Base-by-base conservation (phyloP, 495 filamentous ascomycete species). In the Rostrohypoxylon terebratum region DNA sequence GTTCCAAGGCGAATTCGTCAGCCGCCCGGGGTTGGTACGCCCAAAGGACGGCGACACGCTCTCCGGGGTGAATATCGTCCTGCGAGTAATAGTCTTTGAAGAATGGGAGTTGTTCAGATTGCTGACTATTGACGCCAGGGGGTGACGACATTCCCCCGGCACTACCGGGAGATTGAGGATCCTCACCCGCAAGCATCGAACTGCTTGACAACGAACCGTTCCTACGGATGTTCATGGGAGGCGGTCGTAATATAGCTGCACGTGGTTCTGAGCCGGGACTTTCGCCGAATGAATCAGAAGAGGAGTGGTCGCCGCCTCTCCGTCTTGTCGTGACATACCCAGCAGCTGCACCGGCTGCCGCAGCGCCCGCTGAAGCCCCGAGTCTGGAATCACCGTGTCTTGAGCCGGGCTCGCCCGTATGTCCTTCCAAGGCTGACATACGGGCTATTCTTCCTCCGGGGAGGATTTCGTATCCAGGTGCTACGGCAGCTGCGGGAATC, bases 41-140 rank as follows among this genome's bases (percentile, higher is more conserved):
- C 96, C 96, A 99, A 28, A 99, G 87, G 6, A 92, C 92, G 10
- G 96, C 87, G 28, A 99, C 96, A 63, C 90, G 91, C 75, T 98
- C 94, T 34, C 92, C 91, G 3, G 96, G 91, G 68, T 94, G 93
- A 68, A 99, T 97, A 71, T 98, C 94, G 76, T 98, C 95, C 72
- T 93, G 90, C 3, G 95, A 98, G 80, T 99, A 99, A 79, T 99
- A 99, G 76, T 99, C 96, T 75, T 97, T 97, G 89, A 99, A 99
- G 77, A 90, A 94, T 7, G 92, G 89, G 34, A 99, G 80, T 78
- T 97, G 96, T 83, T 99, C 96, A 0, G 94, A 97, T 76, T 97
- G 94, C 65, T 94, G 92, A 75, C 93, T 97, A 4, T 91, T 88
- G 57, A 96, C 77, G 23, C 90, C 94, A 76, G 91, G 90, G 1